Evolutionary conservation across 2,329 filamentous ascomycete genomes (phyloP), one percentile per base, ranked within the genome.

Genomic region (Coniochaeta pulveracea): DNA sequence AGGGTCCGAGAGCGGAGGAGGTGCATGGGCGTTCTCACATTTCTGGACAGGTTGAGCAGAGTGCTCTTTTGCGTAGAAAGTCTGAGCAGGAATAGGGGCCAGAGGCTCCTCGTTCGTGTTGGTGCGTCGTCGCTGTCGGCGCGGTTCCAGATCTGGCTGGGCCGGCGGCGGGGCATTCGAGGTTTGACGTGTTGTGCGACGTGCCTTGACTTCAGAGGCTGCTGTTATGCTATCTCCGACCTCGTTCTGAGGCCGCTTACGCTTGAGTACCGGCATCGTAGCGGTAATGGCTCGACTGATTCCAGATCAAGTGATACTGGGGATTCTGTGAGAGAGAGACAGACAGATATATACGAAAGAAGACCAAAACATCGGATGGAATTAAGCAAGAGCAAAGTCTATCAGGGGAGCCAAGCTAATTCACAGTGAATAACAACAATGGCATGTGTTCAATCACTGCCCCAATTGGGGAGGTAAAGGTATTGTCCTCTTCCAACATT

Each of bases 101-200:
- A 19, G 24, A 19, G 30, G 23, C 15, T 42, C 32, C 14, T 31
- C 36, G 27, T 35, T 36, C 17, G 36, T 16, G 18, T 36, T 39
- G 23, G 34, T 28, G 6, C 44, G 43, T 23, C 44, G 43, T 25
- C 43, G 41, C 10, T 47, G 46, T 6, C 47, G 45, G 34, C 43
- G 41, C n/a, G 45, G 48, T 34, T 46, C 45, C 10, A 47, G 45
- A 21, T 51, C 46, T 35, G 47, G 43, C 42, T 46, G 49, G 30
- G 52, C 47, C 21, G 51, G 44, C 26, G 49, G 53, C 33, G 55
- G 53, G 38, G 53, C 42, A 27, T 49, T 49, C 33, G 55, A 53
- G 8, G 50, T 44, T 32, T 50, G 51, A 35, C 54, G 54, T 44
- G 53, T 57, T 33, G 47, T 46, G 41, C 54, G 50, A 36, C 50